Conservation (phyloP, 2,329 filamentous ascomycete species). For the Zasmidium citrigriseum region DNA sequence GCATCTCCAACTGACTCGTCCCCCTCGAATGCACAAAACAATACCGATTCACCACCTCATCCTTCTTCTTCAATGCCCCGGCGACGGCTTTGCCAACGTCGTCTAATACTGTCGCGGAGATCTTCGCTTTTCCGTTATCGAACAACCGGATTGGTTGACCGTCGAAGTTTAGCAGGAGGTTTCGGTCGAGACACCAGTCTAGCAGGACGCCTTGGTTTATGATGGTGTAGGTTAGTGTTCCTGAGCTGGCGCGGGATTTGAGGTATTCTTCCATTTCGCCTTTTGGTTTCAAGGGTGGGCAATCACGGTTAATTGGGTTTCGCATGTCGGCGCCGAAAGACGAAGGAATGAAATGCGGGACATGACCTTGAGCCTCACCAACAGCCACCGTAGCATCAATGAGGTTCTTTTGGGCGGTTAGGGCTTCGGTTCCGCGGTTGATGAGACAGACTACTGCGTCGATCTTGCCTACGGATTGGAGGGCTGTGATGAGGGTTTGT, state of each 20-base stretch:
- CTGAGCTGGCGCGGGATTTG: slow-evolving; percentile 19
- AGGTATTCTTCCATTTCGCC: slow-evolving; percentile 35
- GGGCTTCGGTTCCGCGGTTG: slow-evolving; percentile 26
- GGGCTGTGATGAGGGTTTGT: slow-evolving; percentile 30
- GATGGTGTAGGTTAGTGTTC: slow-evolving; percentile 27
- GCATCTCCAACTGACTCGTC: slow-evolving; percentile 26
- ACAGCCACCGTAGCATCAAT: slow-evolving; percentile 39
- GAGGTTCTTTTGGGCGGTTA: slow-evolving; percentile 33
- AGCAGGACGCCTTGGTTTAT: slow-evolving; percentile 32
- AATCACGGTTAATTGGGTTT: slow-evolving; percentile 23
- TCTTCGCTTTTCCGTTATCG: slow-evolving; percentile 30
- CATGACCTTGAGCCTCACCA: too few species aligned
- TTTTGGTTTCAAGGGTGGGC: slow-evolving; percentile 34
- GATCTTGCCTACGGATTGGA: slow-evolving; percentile 26
- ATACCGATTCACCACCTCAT: slow-evolving; percentile 28
- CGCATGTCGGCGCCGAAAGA: slow-evolving; percentile 39
- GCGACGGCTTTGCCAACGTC: slow-evolving; percentile 27
- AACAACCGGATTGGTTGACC: slow-evolving; percentile 27
- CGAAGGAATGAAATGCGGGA: slow-evolving; percentile 40
- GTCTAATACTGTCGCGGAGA: slow-evolving; percentile 25
- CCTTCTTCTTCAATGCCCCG: slow-evolving; percentile 24
- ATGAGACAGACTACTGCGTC: slow-evolving; percentile 39
- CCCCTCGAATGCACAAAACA: slow-evolving; percentile 32
- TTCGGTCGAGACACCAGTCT: slow-evolving; percentile 28
- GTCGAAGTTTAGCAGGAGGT: slow-evolving; percentile 24